Evolutionary conservation across 768 basidiomycete species (phyloP).

Genomic region (Auricularia sp.): DNA sequence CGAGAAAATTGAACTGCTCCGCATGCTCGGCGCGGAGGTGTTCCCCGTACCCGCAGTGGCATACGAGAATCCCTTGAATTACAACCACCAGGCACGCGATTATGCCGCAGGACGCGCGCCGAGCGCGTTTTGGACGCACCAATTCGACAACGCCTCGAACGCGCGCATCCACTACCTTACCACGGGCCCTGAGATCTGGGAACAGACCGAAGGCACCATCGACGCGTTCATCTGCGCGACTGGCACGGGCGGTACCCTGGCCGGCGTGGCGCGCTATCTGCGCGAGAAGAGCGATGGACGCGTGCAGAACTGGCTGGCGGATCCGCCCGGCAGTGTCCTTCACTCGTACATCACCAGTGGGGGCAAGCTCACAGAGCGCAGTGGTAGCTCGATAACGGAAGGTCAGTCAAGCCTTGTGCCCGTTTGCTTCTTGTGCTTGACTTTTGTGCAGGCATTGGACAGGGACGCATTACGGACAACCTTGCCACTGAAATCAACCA

Average conservation of each 20-base stretch:
- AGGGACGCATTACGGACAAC: slow-evolving; percentile 91
- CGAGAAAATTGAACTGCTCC: slow-evolving; percentile 95
- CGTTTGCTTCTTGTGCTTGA: slow-evolving; percentile 1
- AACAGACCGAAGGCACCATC: slow-evolving; percentile 65
- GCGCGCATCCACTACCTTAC: slow-evolving; percentile 76
- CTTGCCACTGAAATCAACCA: slow-evolving; percentile 70
- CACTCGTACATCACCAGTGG: slow-evolving; percentile 75
- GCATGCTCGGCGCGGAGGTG: slow-evolving; percentile 96
- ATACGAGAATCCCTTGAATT: slow-evolving; percentile 89
- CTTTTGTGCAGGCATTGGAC: slow-evolving; percentile 69
- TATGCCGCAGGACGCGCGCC: slow-evolving; percentile 54
- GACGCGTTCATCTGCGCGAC: slow-evolving; percentile 93
- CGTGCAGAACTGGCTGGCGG: slow-evolving; percentile 87
- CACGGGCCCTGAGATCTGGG: slow-evolving; percentile 96
- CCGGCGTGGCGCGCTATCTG: slow-evolving; percentile 75
- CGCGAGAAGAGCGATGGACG: slow-evolving; percentile 72
- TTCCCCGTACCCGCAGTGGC: slow-evolving; percentile 93
- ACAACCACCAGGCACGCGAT: slow-evolving; percentile 94
- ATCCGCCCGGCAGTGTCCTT: slow-evolving; percentile 92
- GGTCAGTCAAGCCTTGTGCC: slow-evolving; percentile 34
- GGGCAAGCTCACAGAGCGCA: slow-evolving; percentile 62
- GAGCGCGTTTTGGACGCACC: slow-evolving; percentile 94
- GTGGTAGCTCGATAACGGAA: slow-evolving; percentile 87
- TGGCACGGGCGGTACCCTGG: slow-evolving; percentile 92
- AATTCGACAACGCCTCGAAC: slow-evolving; percentile 96